Evolutionary conservation across 306 rosid species (phyloP), one percentile per base, ranked within the genome.

Genomic region (Citrullus amarus): DNA sequence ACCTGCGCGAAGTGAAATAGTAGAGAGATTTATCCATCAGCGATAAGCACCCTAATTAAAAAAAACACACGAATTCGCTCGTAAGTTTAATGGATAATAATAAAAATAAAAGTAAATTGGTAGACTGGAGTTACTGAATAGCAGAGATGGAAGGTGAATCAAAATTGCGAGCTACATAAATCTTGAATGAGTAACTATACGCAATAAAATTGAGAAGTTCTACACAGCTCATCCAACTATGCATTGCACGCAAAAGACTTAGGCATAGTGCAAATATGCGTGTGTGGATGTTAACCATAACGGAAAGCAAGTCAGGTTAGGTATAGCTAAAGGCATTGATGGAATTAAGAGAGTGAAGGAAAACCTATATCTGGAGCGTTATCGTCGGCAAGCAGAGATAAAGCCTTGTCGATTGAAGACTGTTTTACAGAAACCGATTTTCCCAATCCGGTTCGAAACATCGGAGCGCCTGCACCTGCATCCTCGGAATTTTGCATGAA

Each of bases 361-460:
- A 60, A 0, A 80, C 88, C 88, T 68, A 73, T 2, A 51, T 55
- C 83, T 13, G 62, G 54, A 25, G 77, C 76, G 20, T 79, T 68
- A 28, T 82, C 84, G 9, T 71, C 76, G 18, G 82, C 78, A 1
- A 87, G 88, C 68, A 89, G 73, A 10, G 89, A 82, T 12, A 85
- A 61, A 8, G 93, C 89, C 75, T 84, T 87, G 0, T 85, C 83
- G 8, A 87, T 55, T 3, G 93, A 89, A 51, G 93, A 84, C 60
- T 80, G 88, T 53, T 79, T 86, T 51, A 89, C 78, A 6, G 82
- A 38, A 53, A 87, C 85, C 8, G 83, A 74, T 83, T 83, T 79
- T 34, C 93, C 88, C 11, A 78, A 73, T 43, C 88, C 93, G 30
- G 85, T 89, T 38, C 63, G 82, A 54, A 89, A 89, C 87, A 76